Conservation (phyloP, 345 rosid species). For the Eucalyptus fibrosa region DNA sequence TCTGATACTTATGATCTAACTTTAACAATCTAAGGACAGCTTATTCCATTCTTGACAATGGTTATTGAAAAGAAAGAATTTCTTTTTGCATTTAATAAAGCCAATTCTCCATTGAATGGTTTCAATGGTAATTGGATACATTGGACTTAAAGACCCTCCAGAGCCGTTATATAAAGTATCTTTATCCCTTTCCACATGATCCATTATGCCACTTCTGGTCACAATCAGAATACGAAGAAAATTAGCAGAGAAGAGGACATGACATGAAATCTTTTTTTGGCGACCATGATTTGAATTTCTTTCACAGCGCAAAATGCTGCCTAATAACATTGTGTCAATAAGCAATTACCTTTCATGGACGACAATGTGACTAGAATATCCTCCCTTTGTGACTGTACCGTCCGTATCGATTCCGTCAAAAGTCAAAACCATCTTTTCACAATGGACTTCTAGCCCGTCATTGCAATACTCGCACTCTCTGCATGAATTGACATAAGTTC, state of each 20-base stretch:
- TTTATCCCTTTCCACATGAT: neutral
- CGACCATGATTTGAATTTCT: too few species aligned
- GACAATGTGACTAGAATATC: slow-evolving; percentile 69
- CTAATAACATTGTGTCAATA: neutral
- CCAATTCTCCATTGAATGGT: neutral
- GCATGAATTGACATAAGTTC: neutral
- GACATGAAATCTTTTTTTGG: too few species aligned
- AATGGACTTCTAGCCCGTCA: slow-evolving; percentile 8
- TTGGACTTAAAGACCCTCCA: neutral
- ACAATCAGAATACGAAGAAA: too few species aligned
- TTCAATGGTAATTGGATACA: neutral
- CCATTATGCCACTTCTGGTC: neutral
- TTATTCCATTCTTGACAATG: neutral
- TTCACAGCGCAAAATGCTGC: too few species aligned
- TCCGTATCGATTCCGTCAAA: slow-evolving; percentile 65
- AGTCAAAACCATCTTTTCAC: slow-evolving; percentile 47
- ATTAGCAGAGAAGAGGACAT: too few species aligned
- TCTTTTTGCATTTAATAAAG: neutral
- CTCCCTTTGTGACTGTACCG: slow-evolving; percentile 81
- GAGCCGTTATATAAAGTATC: neutral
- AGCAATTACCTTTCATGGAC: slow-evolving; percentile 54
- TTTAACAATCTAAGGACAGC: neutral
- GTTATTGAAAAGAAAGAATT: neutral
- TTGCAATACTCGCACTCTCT: slow-evolving; percentile 48
- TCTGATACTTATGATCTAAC: neutral